Percentiles rank a stretch among this genome's conserved stretches.
Conservation (phyloP, 345 rosid genomes). For the Gossypium arboreum region DNA sequence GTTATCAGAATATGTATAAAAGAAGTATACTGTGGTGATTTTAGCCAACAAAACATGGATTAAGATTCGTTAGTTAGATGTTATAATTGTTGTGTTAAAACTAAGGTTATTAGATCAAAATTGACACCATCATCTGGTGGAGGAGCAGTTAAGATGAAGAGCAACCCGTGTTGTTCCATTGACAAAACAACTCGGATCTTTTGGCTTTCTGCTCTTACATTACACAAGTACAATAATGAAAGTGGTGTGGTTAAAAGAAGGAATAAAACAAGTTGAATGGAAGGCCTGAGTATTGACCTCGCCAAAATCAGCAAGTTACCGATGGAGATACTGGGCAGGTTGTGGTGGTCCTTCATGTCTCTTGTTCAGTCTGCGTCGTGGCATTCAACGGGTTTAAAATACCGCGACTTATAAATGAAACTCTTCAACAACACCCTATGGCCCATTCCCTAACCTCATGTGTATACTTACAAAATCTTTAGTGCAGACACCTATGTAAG, state of each 20-base stretch:
- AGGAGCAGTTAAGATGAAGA: too few species aligned
- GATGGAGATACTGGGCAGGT: not conserved
- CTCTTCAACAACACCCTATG: not conserved
- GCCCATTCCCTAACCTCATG: constrained; percentile 1
- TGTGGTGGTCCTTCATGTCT: constrained; percentile 6
- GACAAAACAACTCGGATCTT: not conserved
- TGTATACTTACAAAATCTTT: not conserved
- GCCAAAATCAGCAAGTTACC: not conserved
- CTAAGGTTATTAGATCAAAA: not conserved
- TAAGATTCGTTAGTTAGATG: not conserved
- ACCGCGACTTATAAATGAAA: not conserved
- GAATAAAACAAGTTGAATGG: not conserved
- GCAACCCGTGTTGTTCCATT: not conserved
- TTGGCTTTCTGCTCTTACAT: not conserved
- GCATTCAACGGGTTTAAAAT: not conserved
- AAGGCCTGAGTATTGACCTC: not conserved
- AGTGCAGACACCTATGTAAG: not conserved
- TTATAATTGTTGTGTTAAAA: not conserved
- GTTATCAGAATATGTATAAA: not conserved
- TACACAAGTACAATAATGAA: not conserved
- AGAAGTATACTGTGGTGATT: not conserved
- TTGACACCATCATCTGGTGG: not conserved
- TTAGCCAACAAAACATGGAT: constrained; percentile 4
- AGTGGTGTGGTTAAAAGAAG: not conserved
- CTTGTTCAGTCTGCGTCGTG: not conserved